A percentile compares a stretch with the other conserved stretches of the same genome.
phyloP scores from a whole-genome alignment of 805 yeast genomes.

The Starmera dryadoides region DNA sequence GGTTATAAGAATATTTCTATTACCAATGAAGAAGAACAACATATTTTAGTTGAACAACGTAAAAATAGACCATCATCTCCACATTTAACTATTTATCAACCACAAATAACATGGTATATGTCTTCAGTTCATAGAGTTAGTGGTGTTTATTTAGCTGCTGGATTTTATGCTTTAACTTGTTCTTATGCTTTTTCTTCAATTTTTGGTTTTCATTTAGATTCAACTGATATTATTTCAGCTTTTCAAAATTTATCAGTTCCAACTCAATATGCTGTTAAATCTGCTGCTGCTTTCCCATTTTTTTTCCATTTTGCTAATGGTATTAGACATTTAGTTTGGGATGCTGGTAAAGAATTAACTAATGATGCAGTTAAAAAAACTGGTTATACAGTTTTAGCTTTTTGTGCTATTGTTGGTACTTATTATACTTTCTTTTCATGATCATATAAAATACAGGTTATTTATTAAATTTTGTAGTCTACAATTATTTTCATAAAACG shows the following conservation, averaged over 20 bases:
- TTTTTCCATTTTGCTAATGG: constrained; percentile 85
- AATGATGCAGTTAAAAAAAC: constrained; percentile 87
- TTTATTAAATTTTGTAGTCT: background rate
- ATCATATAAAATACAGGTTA: background rate
- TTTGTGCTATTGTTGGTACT: constrained; percentile 49
- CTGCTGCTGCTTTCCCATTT: constrained; percentile 71
- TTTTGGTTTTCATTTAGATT: constrained; percentile 40
- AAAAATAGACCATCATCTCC: constrained; percentile 86
- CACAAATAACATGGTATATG: constrained; percentile 79
- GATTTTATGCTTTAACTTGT: constrained; percentile 71
- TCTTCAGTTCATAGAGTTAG: constrained; percentile 83
- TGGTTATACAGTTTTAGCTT: constrained; percentile 77
- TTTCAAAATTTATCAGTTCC: constrained; percentile 54
- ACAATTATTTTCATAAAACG: background rate
- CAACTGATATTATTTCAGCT: constrained; percentile 25
- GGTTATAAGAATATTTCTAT: constrained; percentile 37
- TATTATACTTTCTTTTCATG: constrained; percentile 23
- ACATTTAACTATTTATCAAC: constrained; percentile 82
- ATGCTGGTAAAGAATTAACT: constrained; percentile 71
- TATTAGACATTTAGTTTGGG: constrained; percentile 92
- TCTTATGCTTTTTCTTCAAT: constrained; percentile 66
- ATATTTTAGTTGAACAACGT: constrained; percentile 73
- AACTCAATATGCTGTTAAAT: constrained; percentile 59
- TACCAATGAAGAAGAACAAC: constrained; percentile 56
- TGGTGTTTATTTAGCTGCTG: constrained; percentile 76